These are phyloP conservation scores for Rhodotorula paludigena DNA, from an alignment of 768 basidiomycete species.

Conservation along the genomic window DNA sequence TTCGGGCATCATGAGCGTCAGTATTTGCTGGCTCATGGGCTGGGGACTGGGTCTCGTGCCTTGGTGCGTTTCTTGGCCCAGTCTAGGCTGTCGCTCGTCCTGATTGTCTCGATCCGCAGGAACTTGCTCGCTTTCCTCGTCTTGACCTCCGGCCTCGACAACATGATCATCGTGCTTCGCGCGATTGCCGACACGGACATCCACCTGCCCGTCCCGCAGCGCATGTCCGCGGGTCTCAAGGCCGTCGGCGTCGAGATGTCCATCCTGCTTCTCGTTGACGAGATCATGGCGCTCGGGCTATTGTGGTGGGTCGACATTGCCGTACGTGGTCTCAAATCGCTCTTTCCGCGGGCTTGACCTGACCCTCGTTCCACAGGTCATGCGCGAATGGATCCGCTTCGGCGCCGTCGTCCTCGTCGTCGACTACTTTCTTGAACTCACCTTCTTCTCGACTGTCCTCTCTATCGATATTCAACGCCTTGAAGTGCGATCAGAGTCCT, in stretches of 20 bases:
- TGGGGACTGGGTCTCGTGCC: constrained; percentile 86
- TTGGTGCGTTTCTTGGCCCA: constrained; percentile 56
- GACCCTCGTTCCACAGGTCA: constrained; percentile 42
- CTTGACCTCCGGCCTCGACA: constrained; percentile 90
- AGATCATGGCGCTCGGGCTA: constrained; percentile 67
- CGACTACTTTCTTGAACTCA: constrained; percentile 95
- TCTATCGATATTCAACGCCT: constrained; percentile 93
- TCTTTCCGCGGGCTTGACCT: background rate
- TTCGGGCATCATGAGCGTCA: constrained; percentile 87
- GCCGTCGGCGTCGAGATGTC: constrained; percentile 86
- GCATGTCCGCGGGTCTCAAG: constrained; percentile 84
- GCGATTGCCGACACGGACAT: constrained; percentile 78
- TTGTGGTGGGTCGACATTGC: constrained; percentile 57
- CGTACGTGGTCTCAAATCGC: constrained; percentile 46
- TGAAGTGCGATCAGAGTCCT: constrained; percentile 55
- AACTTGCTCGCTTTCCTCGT: constrained; percentile 74
- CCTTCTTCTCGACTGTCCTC: constrained; percentile 88
- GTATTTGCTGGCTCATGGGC: constrained; percentile 82
- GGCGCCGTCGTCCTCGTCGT: constrained; percentile 90
- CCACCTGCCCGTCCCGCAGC: constrained; percentile 80
- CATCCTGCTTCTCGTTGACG: constrained; percentile 87
- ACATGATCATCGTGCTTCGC: constrained; percentile 82
- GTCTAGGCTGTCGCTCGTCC: constrained; percentile 31
- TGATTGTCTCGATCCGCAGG: constrained; percentile 2
- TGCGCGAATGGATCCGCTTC: constrained; percentile 87